Evolutionary conservation across 805 yeast genomes (phyloP).

Genomic region (Candida pini): DNA sequence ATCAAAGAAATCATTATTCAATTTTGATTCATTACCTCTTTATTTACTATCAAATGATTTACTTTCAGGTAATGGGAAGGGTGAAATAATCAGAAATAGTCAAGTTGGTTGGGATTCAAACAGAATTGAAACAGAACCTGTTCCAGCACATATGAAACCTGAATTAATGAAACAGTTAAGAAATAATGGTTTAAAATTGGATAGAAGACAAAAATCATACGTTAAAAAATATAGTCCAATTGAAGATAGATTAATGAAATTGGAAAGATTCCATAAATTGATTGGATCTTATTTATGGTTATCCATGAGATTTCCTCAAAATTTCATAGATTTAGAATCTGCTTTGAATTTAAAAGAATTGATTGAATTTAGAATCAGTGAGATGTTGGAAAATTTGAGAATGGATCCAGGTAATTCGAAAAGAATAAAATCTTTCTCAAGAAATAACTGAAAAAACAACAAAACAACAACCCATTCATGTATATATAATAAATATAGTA

Average conservation of each 20-base stretch:
- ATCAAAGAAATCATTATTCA: constrained; percentile 49
- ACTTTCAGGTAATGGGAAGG: too few relatives aligned
- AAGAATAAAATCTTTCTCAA: not conserved
- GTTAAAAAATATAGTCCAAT: constrained; percentile 20
- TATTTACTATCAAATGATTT: constrained; percentile 22
- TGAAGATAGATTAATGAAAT: constrained; percentile 27
- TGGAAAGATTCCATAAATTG: constrained; percentile 65
- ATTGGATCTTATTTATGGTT: constrained; percentile 78
- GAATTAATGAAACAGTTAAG: constrained; percentile 7
- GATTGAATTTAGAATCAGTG: constrained; percentile 58
- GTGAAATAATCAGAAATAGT: constrained; percentile 6
- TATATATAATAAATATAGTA: too few relatives aligned
- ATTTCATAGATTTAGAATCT: constrained; percentile 69
- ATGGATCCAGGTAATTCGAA: constrained; percentile 2
- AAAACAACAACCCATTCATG: too few relatives aligned
- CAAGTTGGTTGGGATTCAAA: constrained; percentile 8
- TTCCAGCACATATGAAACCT: constrained; percentile 19
- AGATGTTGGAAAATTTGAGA: constrained; percentile 35
- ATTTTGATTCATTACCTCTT: constrained; percentile 32
- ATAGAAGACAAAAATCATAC: constrained; percentile 11
- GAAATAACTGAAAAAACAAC: not conserved
- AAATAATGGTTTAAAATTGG: constrained; percentile 9
- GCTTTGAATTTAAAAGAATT: constrained; percentile 65
- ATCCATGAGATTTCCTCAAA: constrained; percentile 77
- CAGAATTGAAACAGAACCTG: constrained; percentile 23